These are phyloP conservation scores for Glonium stellatum DNA, from an alignment of 495 filamentous ascomycete species.

Conservation along the genomic window DNA sequence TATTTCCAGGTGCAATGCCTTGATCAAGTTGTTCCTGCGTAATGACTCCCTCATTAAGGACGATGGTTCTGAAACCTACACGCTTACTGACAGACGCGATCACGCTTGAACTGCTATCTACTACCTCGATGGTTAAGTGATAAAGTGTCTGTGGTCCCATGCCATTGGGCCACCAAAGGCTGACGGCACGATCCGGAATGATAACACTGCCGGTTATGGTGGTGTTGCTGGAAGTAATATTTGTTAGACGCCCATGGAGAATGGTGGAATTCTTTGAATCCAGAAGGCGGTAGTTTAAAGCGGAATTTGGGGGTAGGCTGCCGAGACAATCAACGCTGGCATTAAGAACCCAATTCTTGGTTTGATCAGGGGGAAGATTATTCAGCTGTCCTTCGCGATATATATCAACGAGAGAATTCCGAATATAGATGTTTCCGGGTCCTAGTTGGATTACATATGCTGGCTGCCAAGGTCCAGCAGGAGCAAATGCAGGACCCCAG, in stretches of 20 bases:
- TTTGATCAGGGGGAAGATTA: constrained; percentile 53
- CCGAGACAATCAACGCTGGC: constrained; percentile 61
- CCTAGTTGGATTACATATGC: constrained; percentile 53
- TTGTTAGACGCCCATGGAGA: constrained; percentile 39
- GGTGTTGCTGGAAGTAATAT: constrained; percentile 41
- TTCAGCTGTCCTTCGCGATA: constrained; percentile 56
- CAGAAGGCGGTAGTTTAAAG: constrained; percentile 46
- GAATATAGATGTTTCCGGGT: constrained; percentile 42
- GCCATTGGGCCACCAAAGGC: constrained; percentile 59
- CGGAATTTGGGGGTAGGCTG: constrained; percentile 41
- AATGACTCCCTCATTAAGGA: constrained; percentile 55
- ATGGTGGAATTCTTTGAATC: constrained; percentile 46
- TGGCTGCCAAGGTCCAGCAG: constrained; percentile 60
- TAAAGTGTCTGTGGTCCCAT: constrained; percentile 57
- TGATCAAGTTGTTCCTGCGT: constrained; percentile 49
- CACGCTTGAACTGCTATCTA: constrained; percentile 33
- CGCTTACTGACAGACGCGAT: constrained; percentile 49
- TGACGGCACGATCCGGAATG: constrained; percentile 42
- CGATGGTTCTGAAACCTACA: constrained; percentile 61
- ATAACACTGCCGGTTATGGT: constrained; percentile 47
- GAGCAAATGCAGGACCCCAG: constrained; percentile 61
- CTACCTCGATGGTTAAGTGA: constrained; percentile 47
- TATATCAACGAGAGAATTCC: constrained; percentile 56
- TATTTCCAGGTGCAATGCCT: constrained; percentile 56
- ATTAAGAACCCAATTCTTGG: constrained; percentile 59